Evolutionary conservation across 2,329 filamentous ascomycete genomes (phyloP), one percentile per base, ranked within the genome.

Genomic region (Elsinoe australis): DNA sequence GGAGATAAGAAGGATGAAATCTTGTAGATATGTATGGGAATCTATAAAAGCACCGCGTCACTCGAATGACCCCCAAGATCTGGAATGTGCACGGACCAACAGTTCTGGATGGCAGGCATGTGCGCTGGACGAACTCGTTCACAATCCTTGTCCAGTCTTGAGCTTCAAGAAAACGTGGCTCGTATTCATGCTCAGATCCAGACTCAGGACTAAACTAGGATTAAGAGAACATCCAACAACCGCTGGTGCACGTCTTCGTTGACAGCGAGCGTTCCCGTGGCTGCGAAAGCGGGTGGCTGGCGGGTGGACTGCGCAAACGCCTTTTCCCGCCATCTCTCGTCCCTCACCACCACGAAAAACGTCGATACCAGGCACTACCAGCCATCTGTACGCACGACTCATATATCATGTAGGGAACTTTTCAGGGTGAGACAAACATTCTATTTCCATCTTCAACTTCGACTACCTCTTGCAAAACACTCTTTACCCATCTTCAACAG

Each of bases 301-400:
- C 21, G n/a, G 39, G 39, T 44, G 39, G 39, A 24, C 31, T 24
- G 39, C 17, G 21, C 29, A 44, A 29, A 32, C 39, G 24, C 21
- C 24, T 15, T 24, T 44, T 32, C 39, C 39, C 39, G 39, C 39
- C 39, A 44, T 44, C 39, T 44, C 39, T 44, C 17, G 24, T 47
- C 44, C 44, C 34, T 48, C 45, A 39, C 45, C 45, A 48, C 45
- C 45, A 19, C 19, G n/a, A 12, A 15, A 12, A 38, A 38, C 45
- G 32, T 12, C 21, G 4, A 48, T 39, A 48, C 21, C 33, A 48
- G 32, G 31, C 33, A 12, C 19, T 9, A 33, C 45, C 45, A 48
- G 45, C 45, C 45, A 48, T 36, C 19, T 34, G 7, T 19, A 14
- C 29, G 45, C 45, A 21, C 33, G 19, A 36, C 17, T 29, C 22